phyloP scores from a whole-genome alignment of 2,329 filamentous ascomycete genomes.

The Aciculosporium take region DNA sequence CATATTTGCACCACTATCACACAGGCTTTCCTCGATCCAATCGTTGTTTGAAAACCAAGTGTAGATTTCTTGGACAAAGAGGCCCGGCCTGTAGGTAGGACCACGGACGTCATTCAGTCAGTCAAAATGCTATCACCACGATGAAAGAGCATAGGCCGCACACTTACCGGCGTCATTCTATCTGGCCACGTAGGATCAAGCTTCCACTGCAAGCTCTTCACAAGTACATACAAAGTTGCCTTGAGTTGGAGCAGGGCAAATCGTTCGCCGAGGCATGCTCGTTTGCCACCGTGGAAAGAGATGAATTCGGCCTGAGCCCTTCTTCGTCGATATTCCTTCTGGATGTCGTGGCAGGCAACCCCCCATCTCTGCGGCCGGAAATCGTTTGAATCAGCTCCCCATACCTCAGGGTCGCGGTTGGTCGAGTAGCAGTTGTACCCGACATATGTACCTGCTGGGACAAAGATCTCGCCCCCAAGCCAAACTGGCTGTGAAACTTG shows the following conservation, averaged over 20 bases:
- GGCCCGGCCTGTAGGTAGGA: constrained; percentile 7
- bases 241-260: constrained; percentile 25
- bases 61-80: constrained; percentile 6
- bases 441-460: constrained; percentile 23
- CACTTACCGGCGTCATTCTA: constrained; percentile 20
- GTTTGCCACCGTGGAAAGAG: constrained; percentile 25
- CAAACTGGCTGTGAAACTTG: constrained; percentile 14
- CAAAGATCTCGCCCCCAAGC: constrained; percentile 16
- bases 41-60: constrained; percentile 2
- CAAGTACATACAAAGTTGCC: constrained; percentile 18
- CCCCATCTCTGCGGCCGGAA: constrained; percentile 28
- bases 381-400: constrained; percentile 20
- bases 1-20: background rate
- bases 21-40: background rate
- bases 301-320: constrained; percentile 25
- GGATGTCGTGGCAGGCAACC: constrained; percentile 18
- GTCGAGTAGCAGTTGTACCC: constrained; percentile 27
- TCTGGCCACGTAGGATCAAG: constrained; percentile 18
- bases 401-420: constrained; percentile 19
- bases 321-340: constrained; percentile 19
- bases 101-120: background rate
- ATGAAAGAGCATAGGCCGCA: background rate
- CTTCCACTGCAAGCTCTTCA: constrained; percentile 15
- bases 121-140: background rate
- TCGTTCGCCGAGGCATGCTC: constrained; percentile 26